Conservation (phyloP, 371 early-diverging fungal genomes). For the Mucor plumbeus region DNA sequence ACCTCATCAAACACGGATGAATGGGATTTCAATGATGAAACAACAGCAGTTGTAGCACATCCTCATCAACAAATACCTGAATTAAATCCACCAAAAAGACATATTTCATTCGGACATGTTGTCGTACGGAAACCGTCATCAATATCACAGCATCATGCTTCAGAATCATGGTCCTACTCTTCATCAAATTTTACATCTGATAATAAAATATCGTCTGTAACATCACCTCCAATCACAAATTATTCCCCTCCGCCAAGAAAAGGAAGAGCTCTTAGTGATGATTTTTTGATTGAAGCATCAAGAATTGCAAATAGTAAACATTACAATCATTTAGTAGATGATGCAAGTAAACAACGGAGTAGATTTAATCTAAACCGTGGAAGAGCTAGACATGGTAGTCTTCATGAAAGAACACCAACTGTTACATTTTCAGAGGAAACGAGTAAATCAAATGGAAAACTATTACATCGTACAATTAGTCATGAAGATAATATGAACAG, state of each 20-base stretch:
- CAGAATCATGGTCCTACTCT: slow-evolving; percentile 26
- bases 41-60: background rate
- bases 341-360: background rate
- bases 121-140: slow-evolving; percentile 35
- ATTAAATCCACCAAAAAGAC: slow-evolving; percentile 32
- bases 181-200: background rate
- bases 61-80: background rate
- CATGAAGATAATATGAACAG: slow-evolving; percentile 28
- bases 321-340: slow-evolving; percentile 5
- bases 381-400: slow-evolving; percentile 20
- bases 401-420: slow-evolving; percentile 21
- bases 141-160: slow-evolving; percentile 16
- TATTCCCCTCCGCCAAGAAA: slow-evolving; percentile 19
- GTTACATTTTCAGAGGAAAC: slow-evolving; percentile 32
- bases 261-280: slow-evolving; percentile 30
- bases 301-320: slow-evolving; percentile 16
- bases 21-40: slow-evolving; percentile 50
- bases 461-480: slow-evolving; percentile 27
- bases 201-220: background rate
- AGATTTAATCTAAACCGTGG: slow-evolving; percentile 14
- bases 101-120: slow-evolving; percentile 57
- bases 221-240: background rate
- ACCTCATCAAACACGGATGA: slow-evolving; percentile 39
- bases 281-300: slow-evolving; percentile 15
- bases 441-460: slow-evolving; percentile 9